phyloP scores from a whole-genome alignment of 2,329 filamentous ascomycete genomes.

The Cladophialophora immunda region DNA sequence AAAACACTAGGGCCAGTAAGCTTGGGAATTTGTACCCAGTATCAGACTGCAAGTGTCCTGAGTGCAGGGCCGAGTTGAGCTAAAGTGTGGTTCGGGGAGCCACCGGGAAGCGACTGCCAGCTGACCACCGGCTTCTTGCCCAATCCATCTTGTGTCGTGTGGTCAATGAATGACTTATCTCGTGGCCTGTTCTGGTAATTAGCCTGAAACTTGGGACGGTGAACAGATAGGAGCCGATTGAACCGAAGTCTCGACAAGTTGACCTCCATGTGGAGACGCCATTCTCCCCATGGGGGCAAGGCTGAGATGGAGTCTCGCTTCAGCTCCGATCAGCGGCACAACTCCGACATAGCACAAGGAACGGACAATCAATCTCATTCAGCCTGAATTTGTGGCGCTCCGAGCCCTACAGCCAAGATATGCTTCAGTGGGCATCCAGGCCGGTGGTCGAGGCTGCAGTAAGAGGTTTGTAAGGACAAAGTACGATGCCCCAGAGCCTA shows the following conservation, averaged over 20 bases:
- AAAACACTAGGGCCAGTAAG: not conserved
- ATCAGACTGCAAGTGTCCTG: not conserved
- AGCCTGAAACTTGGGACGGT: not conserved
- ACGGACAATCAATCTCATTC: not conserved
- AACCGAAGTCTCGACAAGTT: not conserved
- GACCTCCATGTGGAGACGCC: no score
- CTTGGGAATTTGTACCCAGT: not conserved
- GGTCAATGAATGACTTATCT: not conserved
- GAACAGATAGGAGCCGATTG: not conserved
- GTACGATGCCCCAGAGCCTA: not conserved
- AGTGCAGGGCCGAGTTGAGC: not conserved
- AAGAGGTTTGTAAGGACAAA: not conserved
- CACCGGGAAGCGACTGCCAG: not conserved
- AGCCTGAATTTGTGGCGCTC: not conserved
- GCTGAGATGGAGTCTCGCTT: not conserved
- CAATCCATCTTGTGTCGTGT: not conserved
- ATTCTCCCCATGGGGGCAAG: not conserved
- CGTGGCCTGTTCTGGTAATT: not conserved
- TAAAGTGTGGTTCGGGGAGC: not conserved
- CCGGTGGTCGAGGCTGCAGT: not conserved
- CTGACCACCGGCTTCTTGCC: not conserved
- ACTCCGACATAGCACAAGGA: not conserved
- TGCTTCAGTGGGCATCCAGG: not conserved
- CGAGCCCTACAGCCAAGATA: not conserved
- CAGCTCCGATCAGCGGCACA: not conserved